phyloP scores from a whole-genome alignment of 345 rosid genomes.

The Populus alba region DNA sequence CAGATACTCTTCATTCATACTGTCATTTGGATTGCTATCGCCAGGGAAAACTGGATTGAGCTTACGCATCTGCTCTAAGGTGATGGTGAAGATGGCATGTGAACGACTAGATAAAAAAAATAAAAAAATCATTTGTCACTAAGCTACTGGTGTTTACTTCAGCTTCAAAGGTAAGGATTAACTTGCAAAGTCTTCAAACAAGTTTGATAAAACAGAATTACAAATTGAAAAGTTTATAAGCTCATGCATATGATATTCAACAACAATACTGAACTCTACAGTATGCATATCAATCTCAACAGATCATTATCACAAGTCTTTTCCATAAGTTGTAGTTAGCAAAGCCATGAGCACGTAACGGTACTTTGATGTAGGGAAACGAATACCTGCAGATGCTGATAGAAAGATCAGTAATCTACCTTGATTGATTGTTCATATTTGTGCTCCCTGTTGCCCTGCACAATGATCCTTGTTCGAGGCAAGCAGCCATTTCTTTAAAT shows the following conservation, averaged over 20 bases:
- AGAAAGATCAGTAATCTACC: conserved; percentile 42
- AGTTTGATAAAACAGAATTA: neutral
- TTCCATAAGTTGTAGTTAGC: neutral
- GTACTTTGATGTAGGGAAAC: neutral
- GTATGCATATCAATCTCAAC: neutral
- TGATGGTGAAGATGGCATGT: conserved; percentile 97
- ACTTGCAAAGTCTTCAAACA: neutral
- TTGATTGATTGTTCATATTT: conserved; percentile 96
- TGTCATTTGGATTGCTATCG: conserved; percentile 49
- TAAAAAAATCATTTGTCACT: conserved; percentile 12
- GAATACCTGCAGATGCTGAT: neutral
- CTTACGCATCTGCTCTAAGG: conserved; percentile 91
- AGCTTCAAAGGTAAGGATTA: neutral
- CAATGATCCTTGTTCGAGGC: conserved; percentile 89
- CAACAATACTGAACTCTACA: neutral
- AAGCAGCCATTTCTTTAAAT: conserved; percentile 88
- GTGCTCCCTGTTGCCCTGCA: conserved; percentile 98
- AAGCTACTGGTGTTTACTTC: neutral
- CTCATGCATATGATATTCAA: neutral
- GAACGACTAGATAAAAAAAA: conserved; percentile 72
- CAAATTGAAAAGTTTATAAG: neutral
- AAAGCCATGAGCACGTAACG: neutral
- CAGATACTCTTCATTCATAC: conserved; percentile 81
- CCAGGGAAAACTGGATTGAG: conserved; percentile 54
- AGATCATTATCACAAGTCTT: neutral